Base-by-base conservation (phyloP, 2,329 filamentous ascomycete species). In the Nakataea oryzae region DNA sequence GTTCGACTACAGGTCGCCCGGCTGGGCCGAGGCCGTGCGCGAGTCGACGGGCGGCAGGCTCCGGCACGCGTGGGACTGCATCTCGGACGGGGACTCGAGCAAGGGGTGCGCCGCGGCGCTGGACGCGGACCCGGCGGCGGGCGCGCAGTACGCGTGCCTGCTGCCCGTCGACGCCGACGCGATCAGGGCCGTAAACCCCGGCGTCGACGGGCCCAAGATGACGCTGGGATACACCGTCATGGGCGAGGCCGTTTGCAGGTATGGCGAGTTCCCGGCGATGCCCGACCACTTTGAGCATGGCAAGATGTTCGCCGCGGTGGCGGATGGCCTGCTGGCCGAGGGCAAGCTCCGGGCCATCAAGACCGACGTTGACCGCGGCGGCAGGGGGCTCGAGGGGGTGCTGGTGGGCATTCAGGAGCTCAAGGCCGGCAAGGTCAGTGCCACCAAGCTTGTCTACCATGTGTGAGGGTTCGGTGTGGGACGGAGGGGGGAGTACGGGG, bases 1-100 rank as follows among this genome's bases (percentile, higher is more conserved):
- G 29, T 78, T 82, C 63, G 78, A 84, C 71, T 80, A 83, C 70
- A 69, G 67, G 24, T 63, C 68, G 13, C 63, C 65, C 0, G 65
- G 62, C 3, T 67, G 64, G 24, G 67, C 64, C 3, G 62, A 28
- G 0, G 62, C 67, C 1, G 71, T 74, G 54, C 65, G 62, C 7
- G 61, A 65, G n/a, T 61, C 67, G 54, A 69, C 67, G 29, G 61
- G 64, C 41, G 62, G 67, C 34, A 63, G 65, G 14, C 66, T 75
- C 8, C 61, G 61, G 3, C 62, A 69, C 8, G 74, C 71, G 13
- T 74, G 74, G 67, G 76, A 78, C 67, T 76, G 74, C 67, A 69
- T 74, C 47, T 65, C 58, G 6, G 62, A 59, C 12, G 68, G 62
- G 57, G 68, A 67, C 30, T 68, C 70, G 59, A 58, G 27, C 14